Base-by-base conservation (phyloP, 2,329 filamentous ascomycete species). In the Verticillium tricorpus region DNA sequence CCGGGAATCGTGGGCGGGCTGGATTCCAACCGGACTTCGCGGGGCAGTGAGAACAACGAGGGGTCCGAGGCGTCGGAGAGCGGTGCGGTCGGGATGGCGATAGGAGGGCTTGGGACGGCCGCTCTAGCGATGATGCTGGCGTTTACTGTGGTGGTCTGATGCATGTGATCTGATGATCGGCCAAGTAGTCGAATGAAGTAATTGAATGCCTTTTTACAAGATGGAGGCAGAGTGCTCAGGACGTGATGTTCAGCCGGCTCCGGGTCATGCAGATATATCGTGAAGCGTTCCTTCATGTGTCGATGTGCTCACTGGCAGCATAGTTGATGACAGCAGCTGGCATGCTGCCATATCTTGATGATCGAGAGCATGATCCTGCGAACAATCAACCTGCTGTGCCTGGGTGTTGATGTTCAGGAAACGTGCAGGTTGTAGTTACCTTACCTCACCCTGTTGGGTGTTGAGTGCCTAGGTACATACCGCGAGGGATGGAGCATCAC, bases 1-100 rank as follows among this genome's bases (percentile, higher is more conserved):
- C 63, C 65, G 9, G 63, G 60, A 1, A 55, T 63, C 6, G 17
- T 67, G n/a, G 66, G 66, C 7, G 59, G 61, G 9, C 11, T 32
- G 14, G n/a, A 34, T 3, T n/a, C 14, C 17, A 39, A 59, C 37
- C 19, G 57, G 37, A 59, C 37, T 11, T 17, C 37, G 6, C 17
- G 15, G 56, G 56, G 19, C 2, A 37, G 56, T 9, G 56, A 39
- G 19, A 22, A 6, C 28, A 28, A n/a, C 32, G 34, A 17, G 3
- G 56, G 28, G 56, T 40, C 56, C 2, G 11, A 37, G 12, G 35
- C 19, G 45, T 50, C 45, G n/a, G 28, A 22, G 54, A 56, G n/a
- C n/a, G 54, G 15, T 56, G 54, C 54, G 15, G 54, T 6, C 6
- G 19, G 56, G 9, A 8, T n/a, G 22, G 19, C 37, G 8, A 22